Evolutionary conservation across 768 basidiomycete species (phyloP), one percentile per base, ranked within the genome.

Genomic region (Naematelia encephala): DNA sequence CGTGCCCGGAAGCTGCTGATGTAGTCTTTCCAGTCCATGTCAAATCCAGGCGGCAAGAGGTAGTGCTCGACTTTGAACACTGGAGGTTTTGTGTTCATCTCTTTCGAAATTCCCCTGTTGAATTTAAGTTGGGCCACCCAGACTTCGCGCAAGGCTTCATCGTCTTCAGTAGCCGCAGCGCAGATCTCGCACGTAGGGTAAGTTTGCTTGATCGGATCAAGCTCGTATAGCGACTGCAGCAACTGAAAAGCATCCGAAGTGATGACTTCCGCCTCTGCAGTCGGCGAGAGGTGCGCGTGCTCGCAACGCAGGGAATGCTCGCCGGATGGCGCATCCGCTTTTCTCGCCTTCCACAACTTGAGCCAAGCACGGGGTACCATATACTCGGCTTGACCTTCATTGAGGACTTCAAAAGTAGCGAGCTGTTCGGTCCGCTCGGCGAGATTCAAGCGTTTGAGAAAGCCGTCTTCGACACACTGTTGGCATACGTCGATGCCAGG

Each of bases 361-460:
- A 69, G 56, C 68, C 68, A 73, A 4, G 19, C 4, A 49, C 60
- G 57, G 14, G 68, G 59, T 12, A 73, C 27, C 5, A 70, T 23
- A 26, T 53, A 68, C 14, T 46, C 53, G 16, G 27, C 42, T 12
- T 23, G 12, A 11, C 45, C 45, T 13, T 58, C 34, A 30, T 69
- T 66, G 4, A 63, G 47, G n/a, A 34, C 16, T 28, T 69, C 58
- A 49, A 72, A 72, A 1, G 44, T 30, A 3, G 19, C 21, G 4
- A 69, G 39, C 29, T 61, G 56, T 3, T 50, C 49, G 16, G 50
- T 26, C 4, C 54, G 59, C 11, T 59, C 55, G 8, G 39, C 29
- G 3, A 29, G 19, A 0, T 34, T 22, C 12, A 51, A 12, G 5
- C 44, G 42, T 1, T 14, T 2, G 5, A 25, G 46, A 28, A 61